Percentiles rank a stretch among this genome's conserved stretches.
These are phyloP conservation scores for Boletus rubroflammeus DNA, from an alignment of 768 basidiomycete species.

Conservation along the genomic window DNA sequence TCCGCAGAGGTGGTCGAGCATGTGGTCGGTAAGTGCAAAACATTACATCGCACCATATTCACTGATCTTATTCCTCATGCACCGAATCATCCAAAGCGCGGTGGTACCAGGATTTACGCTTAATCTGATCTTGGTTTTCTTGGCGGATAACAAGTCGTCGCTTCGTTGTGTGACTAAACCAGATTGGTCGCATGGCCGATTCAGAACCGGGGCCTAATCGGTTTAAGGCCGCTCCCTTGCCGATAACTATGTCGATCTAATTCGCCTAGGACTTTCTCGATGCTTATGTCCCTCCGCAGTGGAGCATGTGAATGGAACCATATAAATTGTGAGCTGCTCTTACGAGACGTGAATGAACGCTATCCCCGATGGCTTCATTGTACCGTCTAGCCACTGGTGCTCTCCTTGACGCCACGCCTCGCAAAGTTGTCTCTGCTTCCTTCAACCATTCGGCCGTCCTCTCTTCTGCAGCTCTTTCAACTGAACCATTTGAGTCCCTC, in stretches of 20 bases:
- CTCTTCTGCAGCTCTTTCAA: constrained; percentile 6
- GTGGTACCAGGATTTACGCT: background rate
- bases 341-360: background rate
- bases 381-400: constrained; percentile 6
- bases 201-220: background rate
- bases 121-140: constrained; percentile 6
- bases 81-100: background rate
- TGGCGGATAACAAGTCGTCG: constrained; percentile 2
- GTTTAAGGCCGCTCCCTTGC: constrained; percentile 23
- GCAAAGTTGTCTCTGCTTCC: constrained; percentile 8
- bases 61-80: background rate
- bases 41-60: background rate
- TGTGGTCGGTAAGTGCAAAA: background rate
- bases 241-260: constrained; percentile 8
- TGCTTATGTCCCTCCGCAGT: background rate
- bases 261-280: background rate
- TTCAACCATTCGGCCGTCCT: constrained; percentile 14
- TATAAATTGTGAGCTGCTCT: constrained; percentile 18
- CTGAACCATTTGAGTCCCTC: constrained; percentile 2
- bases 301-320: background rate
- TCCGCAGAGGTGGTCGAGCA: background rate
- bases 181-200: background rate
- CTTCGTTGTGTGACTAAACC: background rate
- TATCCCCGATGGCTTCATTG: constrained; percentile 15
- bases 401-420: constrained; percentile 6